A percentile compares a stretch with the other conserved stretches of the same genome.
Evolutionary conservation across 1,284 basidiomycete species (phyloP).

Genomic region (Phlebopus sp.): DNA sequence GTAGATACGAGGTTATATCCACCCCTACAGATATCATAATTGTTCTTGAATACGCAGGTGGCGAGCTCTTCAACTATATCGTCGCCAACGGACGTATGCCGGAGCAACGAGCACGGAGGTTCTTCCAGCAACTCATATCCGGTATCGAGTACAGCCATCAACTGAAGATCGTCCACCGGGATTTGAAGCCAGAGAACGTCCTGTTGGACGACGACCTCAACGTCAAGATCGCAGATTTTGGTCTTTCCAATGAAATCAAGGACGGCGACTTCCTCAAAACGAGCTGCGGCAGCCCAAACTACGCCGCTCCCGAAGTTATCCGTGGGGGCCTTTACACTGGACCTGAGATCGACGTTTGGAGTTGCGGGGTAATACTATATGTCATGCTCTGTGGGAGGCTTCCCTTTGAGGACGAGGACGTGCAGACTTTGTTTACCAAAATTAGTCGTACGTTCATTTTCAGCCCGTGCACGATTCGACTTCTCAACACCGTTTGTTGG

Average conservation of each 20-base stretch:
- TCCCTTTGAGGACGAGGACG: slow-evolving; percentile 95
- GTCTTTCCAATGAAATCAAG: slow-evolving; percentile 89
- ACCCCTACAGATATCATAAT: slow-evolving; percentile 94
- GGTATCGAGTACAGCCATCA: slow-evolving; percentile 95
- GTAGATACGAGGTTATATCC: slow-evolving; percentile 92
- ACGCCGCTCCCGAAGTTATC: slow-evolving; percentile 95
- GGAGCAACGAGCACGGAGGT: slow-evolving; percentile 80
- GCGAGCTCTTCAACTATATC: slow-evolving; percentile 95
- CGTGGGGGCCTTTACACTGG: slow-evolving; percentile 90
- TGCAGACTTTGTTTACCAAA: slow-evolving; percentile 88
- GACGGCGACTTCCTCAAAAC: slow-evolving; percentile 95
- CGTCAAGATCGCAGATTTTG: slow-evolving; percentile 96
- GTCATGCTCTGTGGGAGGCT: slow-evolving; percentile 91
- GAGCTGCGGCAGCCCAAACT: slow-evolving; percentile 94
- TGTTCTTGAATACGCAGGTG: slow-evolving; percentile 90
- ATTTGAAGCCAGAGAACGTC: slow-evolving; percentile 93
- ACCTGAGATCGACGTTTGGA: slow-evolving; percentile 98
- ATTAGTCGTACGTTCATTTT: slow-evolving; percentile 82
- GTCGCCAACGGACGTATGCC: slow-evolving; percentile 86
- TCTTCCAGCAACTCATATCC: slow-evolving; percentile 96
- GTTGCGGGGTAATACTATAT: slow-evolving; percentile 92
- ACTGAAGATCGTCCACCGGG: slow-evolving; percentile 93
- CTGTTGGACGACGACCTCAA: slow-evolving; percentile 76
- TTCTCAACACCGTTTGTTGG: slow-evolving; percentile 3
- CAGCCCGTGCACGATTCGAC: neutral